Base-by-base conservation (phyloP, 495 filamentous ascomycete species). In the Neurospora hispaniola region DNA sequence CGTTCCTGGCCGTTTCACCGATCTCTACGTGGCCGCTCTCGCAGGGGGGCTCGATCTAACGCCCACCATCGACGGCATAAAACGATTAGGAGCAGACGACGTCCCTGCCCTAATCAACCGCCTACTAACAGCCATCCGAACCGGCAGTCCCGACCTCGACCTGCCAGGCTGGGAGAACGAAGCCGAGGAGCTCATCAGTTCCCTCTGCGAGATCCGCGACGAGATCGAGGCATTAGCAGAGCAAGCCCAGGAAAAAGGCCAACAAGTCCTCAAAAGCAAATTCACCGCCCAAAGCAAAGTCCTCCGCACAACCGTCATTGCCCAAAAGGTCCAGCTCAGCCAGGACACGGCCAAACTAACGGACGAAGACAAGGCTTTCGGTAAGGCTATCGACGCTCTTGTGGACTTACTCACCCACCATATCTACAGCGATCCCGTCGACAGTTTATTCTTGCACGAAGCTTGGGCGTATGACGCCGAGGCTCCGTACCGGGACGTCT, bases 271-370 rank as follows among this genome's bases (percentile, higher is more conserved):
- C n/a, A 87, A 89, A 68, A 96, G 91, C 80, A 90, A 90, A 77
- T 91, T 96, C 76, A 89, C 90, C 59, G 85, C 90, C 20, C 88
- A 90, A 42, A 90, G 89, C 81, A 88, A 90, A 54, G 87, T 90
- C 38, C 82, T 96, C 7, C 89, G 92, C 72, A 93, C 94, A 3
- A 97, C 94, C 0, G 90, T 97, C 20, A 88, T 97, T 31, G 91
- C 93, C 69, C 93, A 97, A 76, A 93, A 92, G 74, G 91, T 98
- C 9, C 90, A 92, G 76, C 84, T 99, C 62, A 96, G 90, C 80
- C 92, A 91, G 75, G 90, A 93, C 75, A 92, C 91, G 73, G 88
- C 92, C 1, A 85, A 87, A 31, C 82, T 98, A 12, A 90, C 92
- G 0, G 83, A 91, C n/a, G 84, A 91, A 72, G 93, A 96, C 76